Percentiles rank a stretch among this genome's conserved stretches.
These are phyloP conservation scores for Dalbergia cultrata DNA, from an alignment of 306 rosid species.

Conservation along the genomic window DNA sequence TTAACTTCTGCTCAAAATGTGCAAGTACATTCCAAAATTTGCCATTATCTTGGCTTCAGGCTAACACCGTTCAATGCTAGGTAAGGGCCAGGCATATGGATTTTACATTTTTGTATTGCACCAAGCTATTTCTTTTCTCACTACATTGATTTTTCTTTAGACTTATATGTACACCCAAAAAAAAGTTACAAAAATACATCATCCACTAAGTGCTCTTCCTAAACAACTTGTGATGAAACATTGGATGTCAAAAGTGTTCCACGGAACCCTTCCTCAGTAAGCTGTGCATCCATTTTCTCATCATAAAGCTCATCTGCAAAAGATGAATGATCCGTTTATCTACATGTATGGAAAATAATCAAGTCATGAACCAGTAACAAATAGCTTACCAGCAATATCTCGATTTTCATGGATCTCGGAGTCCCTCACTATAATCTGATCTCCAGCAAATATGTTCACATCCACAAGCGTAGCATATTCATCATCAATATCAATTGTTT, in stretches of 20 bases:
- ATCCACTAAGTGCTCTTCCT: conserved; percentile 41
- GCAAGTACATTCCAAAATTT: conserved; percentile 51
- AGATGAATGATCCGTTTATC: conserved; percentile 1
- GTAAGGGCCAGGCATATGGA: conserved; percentile 1
- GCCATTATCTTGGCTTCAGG: conserved; percentile 43
- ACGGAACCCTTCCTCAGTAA: conserved; percentile 79
- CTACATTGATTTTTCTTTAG: conserved; percentile 36
- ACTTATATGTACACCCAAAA: conserved; percentile 46
- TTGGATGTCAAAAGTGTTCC: conserved; percentile 85
- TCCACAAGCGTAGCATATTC: conserved; percentile 88
- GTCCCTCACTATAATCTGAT: conserved; percentile 91
- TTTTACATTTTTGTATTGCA: not conserved
- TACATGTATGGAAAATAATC: not conserved
- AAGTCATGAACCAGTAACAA: not conserved
- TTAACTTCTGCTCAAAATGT: not conserved
- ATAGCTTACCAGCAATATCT: conserved; percentile 91
- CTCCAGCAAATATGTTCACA: conserved; percentile 89
- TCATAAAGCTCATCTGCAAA: conserved; percentile 80
- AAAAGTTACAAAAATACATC: conserved; percentile 38
- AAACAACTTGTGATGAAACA: conserved; percentile 77
- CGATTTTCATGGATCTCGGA: conserved; percentile 95
- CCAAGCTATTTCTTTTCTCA: conserved; percentile 8
- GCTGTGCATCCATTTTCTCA: conserved; percentile 69
- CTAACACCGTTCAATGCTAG: conserved; percentile 26
- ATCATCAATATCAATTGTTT: conserved; percentile 68